Base-by-base conservation (phyloP, 805 yeast species). In the Lipomyces starkeyi region DNA sequence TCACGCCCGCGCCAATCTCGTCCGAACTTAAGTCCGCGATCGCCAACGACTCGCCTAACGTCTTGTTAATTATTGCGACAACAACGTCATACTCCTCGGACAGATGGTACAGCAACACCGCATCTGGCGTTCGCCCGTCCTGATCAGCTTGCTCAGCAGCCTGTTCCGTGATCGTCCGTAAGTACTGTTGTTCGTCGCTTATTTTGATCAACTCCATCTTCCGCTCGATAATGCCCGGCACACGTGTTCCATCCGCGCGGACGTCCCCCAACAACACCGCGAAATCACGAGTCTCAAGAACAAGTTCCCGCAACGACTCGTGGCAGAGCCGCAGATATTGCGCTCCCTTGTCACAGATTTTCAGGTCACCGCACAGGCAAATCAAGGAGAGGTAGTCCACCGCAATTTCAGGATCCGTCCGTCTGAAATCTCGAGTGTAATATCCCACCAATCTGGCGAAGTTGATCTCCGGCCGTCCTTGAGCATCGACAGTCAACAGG, bases 111-210 rank as follows among this genome's bases (percentile, higher is more conserved):
- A 95, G 83, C 66, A 91, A 82, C 69, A 95, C 84, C 22, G 97
- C 91, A 76, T 95, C 98, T 69, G 89, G 87, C 14, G 87, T 83
- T 75, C 97, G 85, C 7, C 98, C 98, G 74, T 93, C 98, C 73
- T 91, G 95, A 74, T 91, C 95, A 17, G 97, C 97, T 73, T 87
- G 87, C 57, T 83, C 83, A 2, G 98, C 98, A 35, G 97, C 93
- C 68, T 87, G 87, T 76, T 90, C 96, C 2, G 95, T 88, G 55
- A 94, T 92, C 67, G 85, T 85, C 69, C 83, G 84, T 71, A 91
- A 81, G 75, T 86, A 94, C 66, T 85, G 86, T 25, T 83, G 82
- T 68, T 88, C 85, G 72, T 86, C 84, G 5, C 80, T 79, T 69
- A 93, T 81, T 35, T 83, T 82, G 61, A 94, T 81, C 64, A 94